phyloP scores from a whole-genome alignment of 805 yeast species.

The Saccharomycopsis microspora region DNA sequence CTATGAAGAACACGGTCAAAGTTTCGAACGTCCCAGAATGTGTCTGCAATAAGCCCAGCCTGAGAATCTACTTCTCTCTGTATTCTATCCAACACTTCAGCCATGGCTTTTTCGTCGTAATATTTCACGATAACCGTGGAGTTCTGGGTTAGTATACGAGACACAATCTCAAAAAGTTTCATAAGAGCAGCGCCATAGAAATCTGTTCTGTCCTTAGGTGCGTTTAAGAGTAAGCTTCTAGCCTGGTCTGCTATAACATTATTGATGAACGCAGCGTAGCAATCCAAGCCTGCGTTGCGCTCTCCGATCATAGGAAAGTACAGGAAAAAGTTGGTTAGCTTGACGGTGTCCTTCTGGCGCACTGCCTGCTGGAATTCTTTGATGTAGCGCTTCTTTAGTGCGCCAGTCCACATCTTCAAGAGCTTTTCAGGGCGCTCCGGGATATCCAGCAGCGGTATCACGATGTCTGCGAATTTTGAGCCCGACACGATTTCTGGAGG shows the following conservation, averaged over 20 bases:
- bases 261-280: slow-evolving; percentile 81
- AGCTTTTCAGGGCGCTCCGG: slow-evolving; percentile 66
- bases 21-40: slow-evolving; percentile 65
- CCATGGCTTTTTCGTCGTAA: slow-evolving; percentile 57
- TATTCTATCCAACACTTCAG: slow-evolving; percentile 56
- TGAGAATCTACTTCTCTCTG: slow-evolving; percentile 91
- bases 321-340: slow-evolving; percentile 69
- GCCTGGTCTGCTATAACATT: slow-evolving; percentile 73
- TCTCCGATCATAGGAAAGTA: slow-evolving; percentile 79
- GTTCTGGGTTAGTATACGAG: slow-evolving; percentile 79
- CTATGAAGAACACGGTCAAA: slow-evolving; percentile 46
- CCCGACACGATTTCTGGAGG: slow-evolving; percentile 38
- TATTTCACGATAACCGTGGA: slow-evolving; percentile 62
- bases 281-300: slow-evolving; percentile 56
- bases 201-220: slow-evolving; percentile 33
- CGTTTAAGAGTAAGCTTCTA: slow-evolving; percentile 44
- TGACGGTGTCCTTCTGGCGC: slow-evolving; percentile 46
- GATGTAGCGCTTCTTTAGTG: slow-evolving; percentile 46
- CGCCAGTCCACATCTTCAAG: slow-evolving; percentile 44
- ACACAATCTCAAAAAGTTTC: slow-evolving; percentile 72
- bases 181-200: slow-evolving; percentile 48
- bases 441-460: slow-evolving; percentile 77
- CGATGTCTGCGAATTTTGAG: slow-evolving; percentile 65
- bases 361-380: slow-evolving; percentile 66
- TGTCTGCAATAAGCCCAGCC: slow-evolving; percentile 77